Conservation (phyloP, 2,329 filamentous ascomycete species). For the Talaromyces sp. region DNA sequence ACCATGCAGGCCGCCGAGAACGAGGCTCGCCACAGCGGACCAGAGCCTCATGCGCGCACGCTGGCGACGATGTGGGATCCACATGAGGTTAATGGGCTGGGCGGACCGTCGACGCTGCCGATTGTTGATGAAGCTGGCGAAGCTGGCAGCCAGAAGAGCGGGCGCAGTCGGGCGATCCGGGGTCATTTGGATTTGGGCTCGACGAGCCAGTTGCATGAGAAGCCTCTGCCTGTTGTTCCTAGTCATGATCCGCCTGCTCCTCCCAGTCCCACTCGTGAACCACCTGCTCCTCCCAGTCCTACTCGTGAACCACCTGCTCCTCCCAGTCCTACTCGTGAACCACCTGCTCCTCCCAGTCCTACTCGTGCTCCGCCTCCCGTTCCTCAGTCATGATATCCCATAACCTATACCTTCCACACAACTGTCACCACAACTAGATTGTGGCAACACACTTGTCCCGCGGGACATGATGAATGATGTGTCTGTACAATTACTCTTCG, state of each 20-base stretch:
- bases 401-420: not conserved
- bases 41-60: constrained; percentile 58
- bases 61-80: constrained; percentile 55
- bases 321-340: too few relatives aligned
- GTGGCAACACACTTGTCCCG: not conserved
- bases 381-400: too few relatives aligned
- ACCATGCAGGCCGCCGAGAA: constrained; percentile 58
- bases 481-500: not conserved
- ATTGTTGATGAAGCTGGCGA: constrained; percentile 90
- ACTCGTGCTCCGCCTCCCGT: too few relatives aligned
- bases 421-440: not conserved
- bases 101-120: constrained; percentile 58
- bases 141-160: constrained; percentile 56
- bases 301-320: too few relatives aligned
- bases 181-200: not conserved
- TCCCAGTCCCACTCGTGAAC: too few relatives aligned
- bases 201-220: not conserved
- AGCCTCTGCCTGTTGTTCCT: not conserved
- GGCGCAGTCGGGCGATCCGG: not conserved
- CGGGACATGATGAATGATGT: not conserved
- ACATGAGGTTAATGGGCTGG: constrained; percentile 50
- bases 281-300: too few relatives aligned
- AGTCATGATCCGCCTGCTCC: not conserved
- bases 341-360: too few relatives aligned
- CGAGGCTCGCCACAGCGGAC: constrained; percentile 56